phyloP scores from a whole-genome alignment of 2,329 filamentous ascomycete genomes.

The Blastomyces silverae region DNA sequence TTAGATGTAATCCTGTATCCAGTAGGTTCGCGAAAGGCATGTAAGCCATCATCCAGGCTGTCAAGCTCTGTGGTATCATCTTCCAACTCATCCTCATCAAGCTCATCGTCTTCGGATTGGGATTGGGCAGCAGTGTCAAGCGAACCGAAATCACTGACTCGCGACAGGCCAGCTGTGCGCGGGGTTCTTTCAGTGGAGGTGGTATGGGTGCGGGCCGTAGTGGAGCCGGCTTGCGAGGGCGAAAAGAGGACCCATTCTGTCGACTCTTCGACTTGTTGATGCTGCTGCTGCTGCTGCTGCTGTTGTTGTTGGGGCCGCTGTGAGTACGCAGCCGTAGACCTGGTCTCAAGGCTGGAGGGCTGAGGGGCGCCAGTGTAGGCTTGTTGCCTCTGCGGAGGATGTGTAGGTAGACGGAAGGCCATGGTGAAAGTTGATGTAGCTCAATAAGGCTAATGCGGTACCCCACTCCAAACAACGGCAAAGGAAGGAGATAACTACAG shows the following conservation, averaged over 20 bases:
- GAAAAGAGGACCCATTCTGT: constrained; percentile 98
- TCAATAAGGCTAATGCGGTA: background rate
- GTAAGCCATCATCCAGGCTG: constrained; percentile 84
- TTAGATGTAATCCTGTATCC: constrained; percentile 2
- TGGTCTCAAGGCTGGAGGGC: constrained; percentile 26
- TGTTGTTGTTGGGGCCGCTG: constrained; percentile 27
- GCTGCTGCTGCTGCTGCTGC: constrained; percentile 29
- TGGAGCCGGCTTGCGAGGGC: constrained; percentile 50
- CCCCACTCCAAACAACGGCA: background rate
- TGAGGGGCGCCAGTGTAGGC: constrained; percentile 26
- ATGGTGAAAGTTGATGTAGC: constrained; percentile 22
- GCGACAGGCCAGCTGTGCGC: constrained; percentile 63
- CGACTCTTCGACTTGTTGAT: constrained; percentile 57
- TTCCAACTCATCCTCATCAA: constrained; percentile 46
- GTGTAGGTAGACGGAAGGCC: constrained; percentile 37
- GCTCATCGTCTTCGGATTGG: constrained; percentile 42
- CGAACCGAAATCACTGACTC: constrained; percentile 73
- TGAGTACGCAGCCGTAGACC: constrained; percentile 19
- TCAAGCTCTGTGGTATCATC: constrained; percentile 57
- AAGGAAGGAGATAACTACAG: background rate
- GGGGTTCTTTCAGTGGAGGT: constrained; percentile 57
- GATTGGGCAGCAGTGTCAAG: constrained; percentile 49
- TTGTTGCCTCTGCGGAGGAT: constrained; percentile 32
- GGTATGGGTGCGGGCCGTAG: constrained; percentile 61
- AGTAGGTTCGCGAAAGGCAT: constrained; percentile 68